Evolutionary conservation across 805 yeast genomes (phyloP).

Genomic region (Wickerhamiella occidentalis): DNA sequence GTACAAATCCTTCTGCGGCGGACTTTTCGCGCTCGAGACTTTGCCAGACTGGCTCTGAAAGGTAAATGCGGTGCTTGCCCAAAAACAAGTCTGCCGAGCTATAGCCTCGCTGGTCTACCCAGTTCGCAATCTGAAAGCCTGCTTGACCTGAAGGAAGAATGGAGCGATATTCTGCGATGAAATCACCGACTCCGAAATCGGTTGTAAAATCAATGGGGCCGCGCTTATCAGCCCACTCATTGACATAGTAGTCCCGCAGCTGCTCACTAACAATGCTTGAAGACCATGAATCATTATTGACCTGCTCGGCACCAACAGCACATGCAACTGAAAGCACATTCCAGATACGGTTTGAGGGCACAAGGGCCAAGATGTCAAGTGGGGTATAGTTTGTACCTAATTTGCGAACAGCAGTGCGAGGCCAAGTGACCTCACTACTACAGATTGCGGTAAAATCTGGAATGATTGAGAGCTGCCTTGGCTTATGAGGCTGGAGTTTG

Average conservation of each 20-base stretch:
- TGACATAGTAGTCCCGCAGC: conserved; percentile 27
- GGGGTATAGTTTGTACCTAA: conserved; percentile 9
- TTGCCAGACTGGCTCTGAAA: conserved; percentile 30
- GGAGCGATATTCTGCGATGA: conserved; percentile 26
- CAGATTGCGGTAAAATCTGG: conserved; percentile 19
- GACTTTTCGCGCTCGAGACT: conserved; percentile 26
- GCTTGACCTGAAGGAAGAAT: conserved; percentile 23
- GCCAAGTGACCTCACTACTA: conserved; percentile 23
- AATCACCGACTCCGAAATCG: conserved; percentile 31
- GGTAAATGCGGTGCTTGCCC: conserved; percentile 30
- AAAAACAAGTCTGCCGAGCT: conserved; percentile 27
- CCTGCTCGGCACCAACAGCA: conserved; percentile 20
- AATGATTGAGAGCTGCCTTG: conserved; percentile 15
- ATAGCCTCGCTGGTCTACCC: conserved; percentile 29
- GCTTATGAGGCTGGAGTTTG: conserved; percentile 11
- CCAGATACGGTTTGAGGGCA: conserved; percentile 29
- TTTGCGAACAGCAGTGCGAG: conserved; percentile 12
- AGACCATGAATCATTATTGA: conserved; percentile 26
- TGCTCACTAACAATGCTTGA: conserved; percentile 29
- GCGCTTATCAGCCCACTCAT: conserved; percentile 31
- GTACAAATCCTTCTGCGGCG: conserved; percentile 8
- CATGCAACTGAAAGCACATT: conserved; percentile 26
- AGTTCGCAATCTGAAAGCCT: conserved; percentile 23
- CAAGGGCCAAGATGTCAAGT: conserved; percentile 20
- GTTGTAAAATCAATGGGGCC: conserved; percentile 29